Percentiles rank a stretch among this genome's conserved stretches.
These are phyloP conservation scores for Aspergillus bridgeri DNA, from an alignment of 495 filamentous ascomycete species.

Conservation along the genomic window DNA sequence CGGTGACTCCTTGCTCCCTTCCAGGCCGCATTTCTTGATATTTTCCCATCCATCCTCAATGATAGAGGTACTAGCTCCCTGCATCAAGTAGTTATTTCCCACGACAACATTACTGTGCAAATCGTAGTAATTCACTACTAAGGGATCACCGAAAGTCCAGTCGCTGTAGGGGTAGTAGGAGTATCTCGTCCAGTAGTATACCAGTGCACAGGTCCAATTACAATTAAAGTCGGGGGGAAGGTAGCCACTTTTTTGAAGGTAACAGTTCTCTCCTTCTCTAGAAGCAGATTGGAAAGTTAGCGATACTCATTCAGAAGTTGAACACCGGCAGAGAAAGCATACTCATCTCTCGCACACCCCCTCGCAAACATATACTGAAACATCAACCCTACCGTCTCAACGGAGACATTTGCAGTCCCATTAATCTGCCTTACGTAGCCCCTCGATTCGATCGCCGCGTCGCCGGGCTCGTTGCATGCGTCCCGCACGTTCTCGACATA, in stretches of 20 bases:
- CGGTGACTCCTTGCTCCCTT: neutral
- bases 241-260: neutral
- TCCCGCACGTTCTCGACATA: constrained; percentile 28
- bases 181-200: constrained; percentile 9
- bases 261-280: constrained; percentile 6
- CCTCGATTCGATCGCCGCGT: constrained; percentile 17
- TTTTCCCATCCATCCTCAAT: neutral
- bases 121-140: neutral
- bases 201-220: constrained; percentile 5
- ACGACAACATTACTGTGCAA: neutral
- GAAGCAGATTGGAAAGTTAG: neutral
- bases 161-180: constrained; percentile 11
- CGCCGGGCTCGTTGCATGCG: constrained; percentile 20
- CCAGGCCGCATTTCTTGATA: constrained; percentile 2
- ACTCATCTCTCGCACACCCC: constrained; percentile 24
- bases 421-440: neutral
- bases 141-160: constrained; percentile 6
- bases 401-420: constrained; percentile 15
- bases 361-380: constrained; percentile 29
- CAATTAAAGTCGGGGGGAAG: constrained; percentile 5
- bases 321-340: neutral
- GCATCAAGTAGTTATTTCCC: neutral
- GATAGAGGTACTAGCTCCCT: too few relatives aligned
- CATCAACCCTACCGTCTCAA: constrained; percentile 24
- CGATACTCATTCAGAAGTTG: too few relatives aligned